A percentile compares a stretch with the other conserved stretches of the same genome.
Evolutionary conservation across 2,329 filamentous ascomycete genomes (phyloP).

Genomic region (Eutypa lata): DNA sequence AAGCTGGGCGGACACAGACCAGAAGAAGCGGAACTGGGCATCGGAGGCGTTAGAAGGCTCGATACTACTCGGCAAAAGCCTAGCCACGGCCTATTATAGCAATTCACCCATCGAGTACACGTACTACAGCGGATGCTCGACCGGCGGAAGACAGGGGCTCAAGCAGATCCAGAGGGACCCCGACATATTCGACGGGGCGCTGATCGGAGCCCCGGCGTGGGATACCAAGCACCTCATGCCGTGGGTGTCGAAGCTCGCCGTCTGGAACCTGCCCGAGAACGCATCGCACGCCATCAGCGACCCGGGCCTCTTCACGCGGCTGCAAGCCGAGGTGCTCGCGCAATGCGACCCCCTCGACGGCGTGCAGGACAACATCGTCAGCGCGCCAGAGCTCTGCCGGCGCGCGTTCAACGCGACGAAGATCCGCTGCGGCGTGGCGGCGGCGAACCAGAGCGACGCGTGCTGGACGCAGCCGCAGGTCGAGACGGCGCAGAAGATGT

Average conservation of each 20-base stretch:
- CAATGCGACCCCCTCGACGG: slow-evolving; percentile 44
- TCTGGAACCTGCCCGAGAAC: slow-evolving; percentile 40
- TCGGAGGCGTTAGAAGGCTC: slow-evolving; percentile 38
- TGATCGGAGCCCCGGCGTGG: slow-evolving; percentile 45
- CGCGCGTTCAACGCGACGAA: slow-evolving; percentile 25
- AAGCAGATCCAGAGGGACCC: slow-evolving; percentile 46
- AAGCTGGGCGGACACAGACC: slow-evolving; percentile 30
- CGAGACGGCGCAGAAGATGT: slow-evolving; percentile 23
- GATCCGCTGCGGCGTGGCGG: slow-evolving; percentile 29
- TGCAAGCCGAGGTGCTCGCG: slow-evolving; percentile 38
- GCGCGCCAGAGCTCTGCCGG: slow-evolving; percentile 34
- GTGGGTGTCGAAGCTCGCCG: slow-evolving; percentile 35
- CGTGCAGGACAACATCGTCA: slow-evolving; percentile 39
- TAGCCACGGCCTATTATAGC: slow-evolving; percentile 44
- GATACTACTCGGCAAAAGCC: slow-evolving; percentile 39
- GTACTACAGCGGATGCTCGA: slow-evolving; percentile 52
- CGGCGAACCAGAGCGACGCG: slow-evolving; percentile 4
- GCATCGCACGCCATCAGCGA: slow-evolving; percentile 38
- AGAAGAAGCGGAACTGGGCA: slow-evolving; percentile 29
- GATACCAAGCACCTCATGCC: slow-evolving; percentile 42
- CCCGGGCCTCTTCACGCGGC: slow-evolving; percentile 33
- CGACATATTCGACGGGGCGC: slow-evolving; percentile 49
- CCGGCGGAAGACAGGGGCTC: slow-evolving; percentile 51
- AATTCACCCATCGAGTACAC: slow-evolving; percentile 34
- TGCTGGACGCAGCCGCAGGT: slow-evolving; percentile 40